Evolutionary conservation across 2,329 filamentous ascomycete genomes (phyloP), one percentile per base, ranked within the genome.

Genomic region (Zymoseptoria brevis): DNA sequence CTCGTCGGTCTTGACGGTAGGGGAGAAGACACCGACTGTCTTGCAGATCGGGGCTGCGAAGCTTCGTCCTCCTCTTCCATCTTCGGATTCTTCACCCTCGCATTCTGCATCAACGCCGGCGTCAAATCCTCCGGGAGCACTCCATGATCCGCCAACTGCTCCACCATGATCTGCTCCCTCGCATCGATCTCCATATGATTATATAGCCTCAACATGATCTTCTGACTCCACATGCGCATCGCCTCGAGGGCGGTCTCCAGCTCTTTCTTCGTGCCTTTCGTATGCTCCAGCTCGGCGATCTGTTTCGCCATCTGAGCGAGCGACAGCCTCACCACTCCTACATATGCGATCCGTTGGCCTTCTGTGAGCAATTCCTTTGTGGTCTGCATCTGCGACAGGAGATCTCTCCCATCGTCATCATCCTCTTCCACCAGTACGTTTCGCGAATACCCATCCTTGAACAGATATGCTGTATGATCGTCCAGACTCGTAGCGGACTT

Each of bases 101-200:
- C 85, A 74, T 97, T 99, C 63, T 90, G 86, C 87, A 96, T 96
- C 51, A 99, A 80, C 0, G 89, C 84, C 0, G 89, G 87, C 0
- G 90, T 92, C 59, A 99, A 79, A 72, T 99, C 94, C 51, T 80
- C 79, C 0, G 94, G 87, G 62, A 90, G 80, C 6, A 99, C 91
- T 4, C 93, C 94, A 75, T 99, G 94, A 59, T 94, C 89, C 11
- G 89, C 87, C 60, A 99, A 80, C 74, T 99, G 94, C 76, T 99
- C 94, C 66, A 99, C 96, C 94, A 99, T 99, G 73, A 99, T 80
- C 77, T 99, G 94, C 75, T 99, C 94, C 13, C 84, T 87, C 21
- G 87, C 80, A 69, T 87, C 91, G 69, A 99, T 95, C 61, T 99
- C 94, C 94, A 99, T 99, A 75, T 99, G 94, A 11, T 85, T 79